Evolutionary conservation across 345 rosid genomes (phyloP).

Genomic region (Erysimum cheiranthoides): DNA sequence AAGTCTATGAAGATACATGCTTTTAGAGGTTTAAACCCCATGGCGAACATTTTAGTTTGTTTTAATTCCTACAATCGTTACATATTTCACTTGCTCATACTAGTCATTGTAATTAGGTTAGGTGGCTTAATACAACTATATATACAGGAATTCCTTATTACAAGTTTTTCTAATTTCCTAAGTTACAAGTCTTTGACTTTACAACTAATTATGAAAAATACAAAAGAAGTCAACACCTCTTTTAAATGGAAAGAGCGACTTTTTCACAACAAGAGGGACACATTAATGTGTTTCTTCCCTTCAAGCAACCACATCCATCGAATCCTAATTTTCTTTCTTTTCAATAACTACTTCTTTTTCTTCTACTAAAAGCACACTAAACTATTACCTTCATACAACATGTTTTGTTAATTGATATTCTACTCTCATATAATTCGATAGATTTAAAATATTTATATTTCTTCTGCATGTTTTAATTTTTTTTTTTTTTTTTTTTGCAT

Average conservation of each 20-base stretch:
- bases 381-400: not conserved
- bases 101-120: slow-evolving; percentile 27
- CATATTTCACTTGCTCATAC: slow-evolving; percentile 21
- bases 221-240: slow-evolving; percentile 1
- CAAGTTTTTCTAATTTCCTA: slow-evolving; percentile 27
- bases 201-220: not conserved
- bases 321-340: not conserved
- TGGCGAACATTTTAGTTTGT: slow-evolving; percentile 13
- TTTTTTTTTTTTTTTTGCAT: not conserved
- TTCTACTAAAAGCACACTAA: too few relatives aligned
- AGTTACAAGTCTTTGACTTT: slow-evolving; percentile 35
- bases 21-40: not conserved
- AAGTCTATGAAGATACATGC: slow-evolving; percentile 27
- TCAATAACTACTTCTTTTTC: not conserved
- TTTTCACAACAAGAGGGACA: slow-evolving; percentile 24
- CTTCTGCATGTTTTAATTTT: not conserved
- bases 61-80: slow-evolving; percentile 6
- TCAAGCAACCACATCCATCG: slow-evolving; percentile 36
- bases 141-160: not conserved
- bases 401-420: not conserved
- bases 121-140: slow-evolving; percentile 3
- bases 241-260: slow-evolving; percentile 21
- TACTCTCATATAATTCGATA: not conserved
- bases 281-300: slow-evolving; percentile 36
- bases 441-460: not conserved